Evolutionary conservation across 768 basidiomycete species (phyloP).

Genomic region (Leccinum variicolor): DNA sequence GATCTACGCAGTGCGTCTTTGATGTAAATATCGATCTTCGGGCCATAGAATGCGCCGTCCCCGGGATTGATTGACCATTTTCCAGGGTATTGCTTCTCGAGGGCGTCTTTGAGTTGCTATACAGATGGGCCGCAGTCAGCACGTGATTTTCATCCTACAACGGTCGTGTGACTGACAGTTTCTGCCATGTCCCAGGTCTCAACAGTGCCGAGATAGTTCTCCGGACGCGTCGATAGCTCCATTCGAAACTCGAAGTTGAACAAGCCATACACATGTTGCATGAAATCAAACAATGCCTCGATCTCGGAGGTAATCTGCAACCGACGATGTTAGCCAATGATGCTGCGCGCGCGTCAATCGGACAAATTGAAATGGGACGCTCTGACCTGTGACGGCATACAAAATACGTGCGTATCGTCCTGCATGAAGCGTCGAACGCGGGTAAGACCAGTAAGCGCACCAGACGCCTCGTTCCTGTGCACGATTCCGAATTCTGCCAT

Average conservation of each 20-base stretch:
- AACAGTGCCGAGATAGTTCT: constrained; percentile 86
- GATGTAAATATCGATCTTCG: constrained; percentile 98
- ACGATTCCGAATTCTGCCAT: constrained; percentile 99
- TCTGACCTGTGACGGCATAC: constrained; percentile 83
- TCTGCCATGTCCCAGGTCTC: constrained; percentile 93
- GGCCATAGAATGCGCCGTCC: constrained; percentile 99
- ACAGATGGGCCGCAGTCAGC: constrained; percentile 2
- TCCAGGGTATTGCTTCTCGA: constrained; percentile 83
- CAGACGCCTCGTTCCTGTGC: constrained; percentile 94
- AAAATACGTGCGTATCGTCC: constrained; percentile 99
- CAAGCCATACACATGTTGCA: constrained; percentile 87
- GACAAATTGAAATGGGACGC: not conserved
- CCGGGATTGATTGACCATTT: constrained; percentile 93
- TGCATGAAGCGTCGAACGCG: constrained; percentile 94
- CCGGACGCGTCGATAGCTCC: constrained; percentile 93
- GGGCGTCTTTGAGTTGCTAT: constrained; percentile 79
- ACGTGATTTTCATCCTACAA: not conserved
- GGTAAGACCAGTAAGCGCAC: constrained; percentile 89
- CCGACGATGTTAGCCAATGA: not conserved
- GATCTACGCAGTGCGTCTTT: constrained; percentile 88
- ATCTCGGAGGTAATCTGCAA: constrained; percentile 84
- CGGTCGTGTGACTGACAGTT: constrained; percentile 43
- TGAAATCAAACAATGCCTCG: constrained; percentile 85
- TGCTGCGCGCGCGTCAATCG: no score
- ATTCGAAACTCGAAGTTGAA: constrained; percentile 95